A percentile compares a stretch with the other conserved stretches of the same genome.
Evolutionary conservation across 2,329 filamentous ascomycete species (phyloP).

Genomic region (Scedosporium boydii): DNA sequence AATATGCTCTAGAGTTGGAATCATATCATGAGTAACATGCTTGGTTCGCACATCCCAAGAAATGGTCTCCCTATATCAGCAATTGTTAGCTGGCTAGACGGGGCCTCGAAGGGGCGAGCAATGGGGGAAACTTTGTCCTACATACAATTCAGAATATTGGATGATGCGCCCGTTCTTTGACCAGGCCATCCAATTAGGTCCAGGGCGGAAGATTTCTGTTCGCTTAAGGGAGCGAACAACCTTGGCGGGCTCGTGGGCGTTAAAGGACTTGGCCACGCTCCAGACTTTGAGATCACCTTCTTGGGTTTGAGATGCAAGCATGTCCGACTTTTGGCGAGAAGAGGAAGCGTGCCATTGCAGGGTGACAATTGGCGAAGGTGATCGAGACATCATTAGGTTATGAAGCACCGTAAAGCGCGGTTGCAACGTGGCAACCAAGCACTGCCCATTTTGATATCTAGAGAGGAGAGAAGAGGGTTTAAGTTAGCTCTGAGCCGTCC

Average conservation of each 20-base stretch:
- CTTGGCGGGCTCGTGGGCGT: slow-evolving; percentile 66
- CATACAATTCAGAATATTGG: slow-evolving; percentile 84
- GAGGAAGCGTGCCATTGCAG: slow-evolving; percentile 95
- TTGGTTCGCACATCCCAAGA: slow-evolving; percentile 99
- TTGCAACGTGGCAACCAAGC: slow-evolving; percentile 80
- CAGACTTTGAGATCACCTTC: slow-evolving; percentile 92
- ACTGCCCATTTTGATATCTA: slow-evolving; percentile 91
- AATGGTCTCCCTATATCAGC: slow-evolving; percentile 61
- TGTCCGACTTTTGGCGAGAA: slow-evolving; percentile 91
- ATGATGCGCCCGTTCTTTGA: slow-evolving; percentile 96
- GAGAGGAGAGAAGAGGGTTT: background rate
- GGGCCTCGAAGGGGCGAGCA: background rate
- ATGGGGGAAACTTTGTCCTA: slow-evolving; percentile 14
- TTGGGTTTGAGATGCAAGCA: slow-evolving; percentile 86
- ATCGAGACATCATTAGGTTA: slow-evolving; percentile 74
- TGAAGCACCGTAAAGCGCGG: slow-evolving; percentile 91
- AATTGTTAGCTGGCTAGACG: background rate
- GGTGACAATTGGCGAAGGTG: slow-evolving; percentile 77
- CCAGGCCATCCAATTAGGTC: slow-evolving; percentile 95
- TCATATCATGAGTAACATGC: slow-evolving; percentile 79
- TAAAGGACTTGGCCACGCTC: slow-evolving; percentile 80
- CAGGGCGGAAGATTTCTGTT: slow-evolving; percentile 61
- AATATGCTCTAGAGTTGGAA: slow-evolving; percentile 76
- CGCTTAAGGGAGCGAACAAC: slow-evolving; percentile 81
- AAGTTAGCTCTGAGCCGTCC: background rate